These are phyloP conservation scores for Collybia sp. DNA, from an alignment of 768 basidiomycete genomes.

Conservation along the genomic window DNA sequence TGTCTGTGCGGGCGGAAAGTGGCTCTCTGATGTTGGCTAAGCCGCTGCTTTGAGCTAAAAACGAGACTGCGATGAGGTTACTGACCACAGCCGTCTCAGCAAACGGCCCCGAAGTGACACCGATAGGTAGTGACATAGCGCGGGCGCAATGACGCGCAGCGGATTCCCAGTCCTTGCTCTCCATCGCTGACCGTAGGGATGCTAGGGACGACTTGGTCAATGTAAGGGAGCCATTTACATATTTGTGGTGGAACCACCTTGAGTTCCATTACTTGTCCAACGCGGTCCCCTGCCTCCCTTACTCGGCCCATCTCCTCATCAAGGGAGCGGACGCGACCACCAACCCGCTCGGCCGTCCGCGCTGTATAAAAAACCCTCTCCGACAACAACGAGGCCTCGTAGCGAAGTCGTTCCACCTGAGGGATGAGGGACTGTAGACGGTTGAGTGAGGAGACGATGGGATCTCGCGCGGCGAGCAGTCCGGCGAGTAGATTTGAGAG, in stretches of 20 bases:
- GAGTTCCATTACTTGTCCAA: slow-evolving; percentile 91
- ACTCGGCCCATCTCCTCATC: slow-evolving; percentile 94
- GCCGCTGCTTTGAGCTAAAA: slow-evolving; percentile 8
- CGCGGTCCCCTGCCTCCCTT: slow-evolving; percentile 84
- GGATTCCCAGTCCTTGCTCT: slow-evolving; percentile 90
- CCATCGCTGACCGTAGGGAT: slow-evolving; percentile 68
- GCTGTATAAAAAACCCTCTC: slow-evolving; percentile 67
- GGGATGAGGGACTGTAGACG: slow-evolving; percentile 60
- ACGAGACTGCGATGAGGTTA: slow-evolving; percentile 9
- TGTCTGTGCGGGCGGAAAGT: slow-evolving; percentile 81
- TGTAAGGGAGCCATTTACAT: slow-evolving; percentile 4
- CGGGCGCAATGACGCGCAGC: slow-evolving; percentile 88
- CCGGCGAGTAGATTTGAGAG: slow-evolving; percentile 70
- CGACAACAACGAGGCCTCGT: slow-evolving; percentile 51
- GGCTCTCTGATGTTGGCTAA: slow-evolving; percentile 89
- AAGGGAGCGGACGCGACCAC: slow-evolving; percentile 82
- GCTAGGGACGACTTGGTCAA: slow-evolving; percentile 31
- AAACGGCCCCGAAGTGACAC: slow-evolving; percentile 79
- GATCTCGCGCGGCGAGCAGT: slow-evolving; percentile 64
- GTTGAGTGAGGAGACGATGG: slow-evolving; percentile 56
- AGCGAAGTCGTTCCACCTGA: slow-evolving; percentile 55
- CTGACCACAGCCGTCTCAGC: slow-evolving; percentile 84
- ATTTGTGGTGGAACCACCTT: slow-evolving; percentile 48
- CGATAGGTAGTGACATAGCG: slow-evolving; percentile 79
- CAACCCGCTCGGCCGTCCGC: slow-evolving; percentile 80